Conservation (phyloP, 306 rosid species). For the Prunus dulcis region DNA sequence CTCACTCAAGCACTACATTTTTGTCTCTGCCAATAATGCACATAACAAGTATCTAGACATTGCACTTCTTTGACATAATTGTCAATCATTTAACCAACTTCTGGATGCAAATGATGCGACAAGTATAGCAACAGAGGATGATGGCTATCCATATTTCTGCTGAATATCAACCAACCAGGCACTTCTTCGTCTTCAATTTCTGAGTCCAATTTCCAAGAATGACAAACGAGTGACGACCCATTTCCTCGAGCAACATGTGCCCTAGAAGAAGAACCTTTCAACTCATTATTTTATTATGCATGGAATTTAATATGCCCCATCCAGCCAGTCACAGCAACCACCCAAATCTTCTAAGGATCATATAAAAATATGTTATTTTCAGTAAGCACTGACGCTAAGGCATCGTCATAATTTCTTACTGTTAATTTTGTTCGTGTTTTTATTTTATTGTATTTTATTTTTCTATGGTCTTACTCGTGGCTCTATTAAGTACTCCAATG, state of each 20-base stretch:
- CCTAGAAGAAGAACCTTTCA: neutral
- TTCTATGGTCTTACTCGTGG: neutral
- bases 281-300: neutral
- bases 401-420: neutral
- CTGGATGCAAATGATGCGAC: no score
- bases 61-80: no score
- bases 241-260: neutral
- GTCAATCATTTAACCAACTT: no score
- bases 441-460: no score
- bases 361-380: neutral
- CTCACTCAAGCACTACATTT: no score
- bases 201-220: neutral
- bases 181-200: no score
- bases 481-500: neutral
- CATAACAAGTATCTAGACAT: no score
- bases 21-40: no score
- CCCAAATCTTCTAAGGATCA: neutral
- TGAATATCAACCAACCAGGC: no score
- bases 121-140: no score
- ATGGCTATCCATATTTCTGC: no score
- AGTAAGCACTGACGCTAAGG: neutral
- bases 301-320: neutral
- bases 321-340: neutral
- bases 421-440: neutral
- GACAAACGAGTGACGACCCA: neutral